Evolutionary conservation across 1,284 basidiomycete species (phyloP).

Genomic region (Boletus austroedulis): DNA sequence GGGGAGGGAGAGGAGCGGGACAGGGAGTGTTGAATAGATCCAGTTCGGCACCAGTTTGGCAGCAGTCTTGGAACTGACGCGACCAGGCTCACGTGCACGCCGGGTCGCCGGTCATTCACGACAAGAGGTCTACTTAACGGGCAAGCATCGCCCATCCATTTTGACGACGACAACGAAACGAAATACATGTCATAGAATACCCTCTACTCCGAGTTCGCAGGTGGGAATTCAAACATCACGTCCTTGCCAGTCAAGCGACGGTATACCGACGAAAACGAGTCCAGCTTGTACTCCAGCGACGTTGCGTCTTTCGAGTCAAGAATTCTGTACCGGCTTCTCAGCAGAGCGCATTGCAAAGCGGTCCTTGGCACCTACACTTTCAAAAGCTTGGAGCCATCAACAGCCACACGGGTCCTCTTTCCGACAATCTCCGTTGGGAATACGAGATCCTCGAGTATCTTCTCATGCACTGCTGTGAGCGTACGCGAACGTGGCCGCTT

Average conservation of each 20-base stretch:
- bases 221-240: constrained; percentile 86
- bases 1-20: constrained; percentile 16
- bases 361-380: constrained; percentile 75
- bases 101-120: background rate
- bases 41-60: constrained; percentile 25
- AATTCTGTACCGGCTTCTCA: constrained; percentile 58
- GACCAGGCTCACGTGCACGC: constrained; percentile 36
- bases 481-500: constrained; percentile 97
- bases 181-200: constrained; percentile 23
- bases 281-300: constrained; percentile 99
- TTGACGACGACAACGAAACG: constrained; percentile 26
- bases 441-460: constrained; percentile 98
- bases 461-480: constrained; percentile 96
- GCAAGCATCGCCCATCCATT: constrained; percentile 28
- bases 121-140: constrained; percentile 30
- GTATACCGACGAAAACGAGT: constrained; percentile 94
- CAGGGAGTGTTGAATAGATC: constrained; percentile 14
- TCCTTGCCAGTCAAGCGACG: constrained; percentile 93
- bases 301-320: constrained; percentile 98
- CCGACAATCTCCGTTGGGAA: constrained; percentile 99
- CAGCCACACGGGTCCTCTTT: constrained; percentile 90
- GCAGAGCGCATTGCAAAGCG: constrained; percentile 13
- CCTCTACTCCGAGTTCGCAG: constrained; percentile 60
- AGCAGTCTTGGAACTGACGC: constrained; percentile 26
- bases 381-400: constrained; percentile 89